Evolutionary conservation across 805 yeast species (phyloP).

Genomic region (Maudiozyma pseudohumilis): DNA sequence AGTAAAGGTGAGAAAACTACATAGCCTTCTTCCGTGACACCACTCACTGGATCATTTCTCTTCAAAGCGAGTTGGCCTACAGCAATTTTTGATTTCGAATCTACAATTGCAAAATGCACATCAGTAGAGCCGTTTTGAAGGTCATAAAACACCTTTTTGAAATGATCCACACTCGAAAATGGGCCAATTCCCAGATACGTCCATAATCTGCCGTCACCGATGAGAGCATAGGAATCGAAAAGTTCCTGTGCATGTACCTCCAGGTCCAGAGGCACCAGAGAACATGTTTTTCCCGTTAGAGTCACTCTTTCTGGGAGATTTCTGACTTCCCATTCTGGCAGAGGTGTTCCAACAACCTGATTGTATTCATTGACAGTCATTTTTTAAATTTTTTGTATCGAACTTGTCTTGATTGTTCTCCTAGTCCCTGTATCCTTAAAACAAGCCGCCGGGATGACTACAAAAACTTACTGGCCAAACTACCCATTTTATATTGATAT

Average conservation of each 20-base stretch:
- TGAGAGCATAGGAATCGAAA: conserved; percentile 7
- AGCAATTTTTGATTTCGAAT: conserved; percentile 11
- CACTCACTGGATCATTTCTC: conserved; percentile 21
- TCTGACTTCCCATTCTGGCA: conserved; percentile 9
- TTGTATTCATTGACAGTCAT: background rate
- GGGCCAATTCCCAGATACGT: conserved; percentile 15
- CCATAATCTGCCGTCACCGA: conserved; percentile 9
- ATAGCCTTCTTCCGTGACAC: conserved; percentile 25
- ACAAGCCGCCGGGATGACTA: too few relatives aligned
- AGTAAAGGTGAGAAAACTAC: conserved; percentile 17
- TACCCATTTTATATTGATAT: too few relatives aligned
- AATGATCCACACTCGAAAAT: conserved; percentile 2
- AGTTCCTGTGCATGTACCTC: conserved; percentile 10
- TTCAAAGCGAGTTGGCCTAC: conserved; percentile 23
- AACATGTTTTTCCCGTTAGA: conserved; percentile 11
- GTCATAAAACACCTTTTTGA: conserved; percentile 1
- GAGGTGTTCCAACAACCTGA: background rate
- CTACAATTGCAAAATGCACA: conserved; percentile 17
- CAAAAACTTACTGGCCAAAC: too few relatives aligned
- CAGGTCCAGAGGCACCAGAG: conserved; percentile 11
- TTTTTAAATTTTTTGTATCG: too few relatives aligned
- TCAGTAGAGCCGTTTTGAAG: background rate
- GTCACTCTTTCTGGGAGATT: conserved; percentile 7
- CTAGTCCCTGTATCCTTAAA: too few relatives aligned
- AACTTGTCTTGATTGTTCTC: too few relatives aligned